Percentiles rank a stretch among this genome's conserved stretches.
These are phyloP conservation scores for Cardamine occulta DNA, from an alignment of 345 rosid genomes.

Conservation along the genomic window DNA sequence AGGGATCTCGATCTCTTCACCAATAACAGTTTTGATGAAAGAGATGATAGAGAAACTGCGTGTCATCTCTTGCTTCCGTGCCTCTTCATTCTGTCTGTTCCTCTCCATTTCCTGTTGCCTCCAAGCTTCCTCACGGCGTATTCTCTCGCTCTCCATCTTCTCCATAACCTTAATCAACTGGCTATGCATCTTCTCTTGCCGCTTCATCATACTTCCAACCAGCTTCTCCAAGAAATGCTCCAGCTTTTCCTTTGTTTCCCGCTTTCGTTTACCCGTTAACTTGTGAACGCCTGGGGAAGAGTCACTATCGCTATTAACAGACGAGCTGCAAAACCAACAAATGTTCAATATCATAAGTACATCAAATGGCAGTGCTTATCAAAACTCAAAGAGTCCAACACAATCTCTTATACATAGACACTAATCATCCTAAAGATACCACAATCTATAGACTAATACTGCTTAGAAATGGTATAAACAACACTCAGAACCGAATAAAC, in stretches of 20 bases:
- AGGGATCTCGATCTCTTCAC: conserved; percentile 50
- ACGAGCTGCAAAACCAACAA: conserved; percentile 52
- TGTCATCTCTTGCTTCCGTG: conserved; percentile 57
- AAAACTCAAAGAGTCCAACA: conserved; percentile 10
- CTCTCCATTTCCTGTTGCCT: conserved; percentile 66
- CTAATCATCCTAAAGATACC: background rate
- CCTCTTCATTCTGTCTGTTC: conserved; percentile 60
- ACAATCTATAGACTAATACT: background rate
- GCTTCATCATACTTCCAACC: conserved; percentile 63
- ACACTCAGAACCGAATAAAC: conserved; percentile 25
- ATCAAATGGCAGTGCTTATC: background rate
- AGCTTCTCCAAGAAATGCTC: conserved; percentile 57
- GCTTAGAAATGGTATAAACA: conserved; percentile 10
- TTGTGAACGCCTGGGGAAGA: conserved; percentile 33
- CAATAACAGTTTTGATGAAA: conserved; percentile 54
- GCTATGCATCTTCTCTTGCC: conserved; percentile 78
- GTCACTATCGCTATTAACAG: conserved; percentile 49
- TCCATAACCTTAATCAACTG: conserved; percentile 72
- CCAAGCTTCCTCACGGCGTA: conserved; percentile 81
- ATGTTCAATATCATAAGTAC: conserved; percentile 9
- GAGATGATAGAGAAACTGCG: conserved; percentile 68
- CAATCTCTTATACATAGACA: background rate
- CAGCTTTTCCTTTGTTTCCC: conserved; percentile 51
- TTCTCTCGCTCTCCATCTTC: conserved; percentile 67
- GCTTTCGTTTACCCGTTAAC: conserved; percentile 57